These are phyloP conservation scores for Colletotrichum sp. DNA, from an alignment of 2,329 filamentous ascomycete genomes.

Conservation along the genomic window DNA sequence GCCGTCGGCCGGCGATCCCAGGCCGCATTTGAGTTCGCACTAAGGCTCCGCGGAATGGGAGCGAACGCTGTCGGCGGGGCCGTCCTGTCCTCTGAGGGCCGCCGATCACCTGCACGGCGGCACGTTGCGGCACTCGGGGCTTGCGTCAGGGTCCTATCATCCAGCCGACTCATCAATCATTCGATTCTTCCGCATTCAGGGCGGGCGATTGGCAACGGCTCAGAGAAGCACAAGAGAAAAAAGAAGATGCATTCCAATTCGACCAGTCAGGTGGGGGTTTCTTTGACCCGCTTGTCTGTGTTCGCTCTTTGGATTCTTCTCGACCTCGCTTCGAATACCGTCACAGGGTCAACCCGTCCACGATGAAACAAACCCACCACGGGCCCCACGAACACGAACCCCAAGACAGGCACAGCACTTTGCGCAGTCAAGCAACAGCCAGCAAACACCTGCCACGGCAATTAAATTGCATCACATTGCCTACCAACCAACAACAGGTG, in stretches of 20 bases:
- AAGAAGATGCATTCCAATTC: background rate
- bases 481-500: background rate
- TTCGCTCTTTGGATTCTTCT: background rate
- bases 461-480: background rate
- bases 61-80: background rate
- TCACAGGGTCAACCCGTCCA: slow-evolving; percentile 3
- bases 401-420: background rate
- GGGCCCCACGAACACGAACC: background rate
- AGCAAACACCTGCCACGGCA: background rate
- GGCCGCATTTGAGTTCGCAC: background rate
- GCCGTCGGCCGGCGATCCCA: background rate
- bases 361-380: slow-evolving; percentile 11
- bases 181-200: background rate
- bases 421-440: background rate
- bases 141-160: background rate
- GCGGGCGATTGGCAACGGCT: background rate
- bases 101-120: background rate
- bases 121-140: background rate
- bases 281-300: background rate
- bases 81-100: background rate
- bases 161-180: background rate
- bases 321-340: background rate
- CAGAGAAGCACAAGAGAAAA: background rate
- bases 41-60: background rate
- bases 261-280: background rate